Evolutionary conservation across 2,329 filamentous ascomycete species (phyloP).

Genomic region (Talaromyces amestolkiae): DNA sequence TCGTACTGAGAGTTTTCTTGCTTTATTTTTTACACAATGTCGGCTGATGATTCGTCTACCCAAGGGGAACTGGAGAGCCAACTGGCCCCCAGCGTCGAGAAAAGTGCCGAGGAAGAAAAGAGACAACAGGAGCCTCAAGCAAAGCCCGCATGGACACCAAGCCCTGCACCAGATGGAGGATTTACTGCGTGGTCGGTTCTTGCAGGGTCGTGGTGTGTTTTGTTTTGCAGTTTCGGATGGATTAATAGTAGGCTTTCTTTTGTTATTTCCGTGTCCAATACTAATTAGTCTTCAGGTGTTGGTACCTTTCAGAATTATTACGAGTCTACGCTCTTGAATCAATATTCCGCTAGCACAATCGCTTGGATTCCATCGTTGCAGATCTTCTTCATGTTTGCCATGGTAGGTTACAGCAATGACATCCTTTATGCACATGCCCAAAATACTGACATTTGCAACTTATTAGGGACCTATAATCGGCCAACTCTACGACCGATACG

Average conservation of each 20-base stretch:
- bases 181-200: constrained; percentile 3
- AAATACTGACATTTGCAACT: neutral
- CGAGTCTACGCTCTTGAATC: constrained; percentile 45
- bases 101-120: neutral
- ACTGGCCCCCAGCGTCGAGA: neutral
- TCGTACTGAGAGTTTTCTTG: neutral
- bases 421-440: no score
- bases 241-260: constrained; percentile 42
- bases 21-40: neutral
- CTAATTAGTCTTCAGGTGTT: constrained; percentile 30
- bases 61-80: neutral
- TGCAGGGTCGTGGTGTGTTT: constrained; percentile 22
- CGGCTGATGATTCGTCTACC: neutral
- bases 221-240: constrained; percentile 43
- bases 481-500: constrained; percentile 60
- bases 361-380: constrained; percentile 61
- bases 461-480: constrained; percentile 45
- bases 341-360: constrained; percentile 53
- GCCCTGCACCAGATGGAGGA: constrained; percentile 8
- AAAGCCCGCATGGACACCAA: neutral
- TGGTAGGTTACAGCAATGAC: constrained; percentile 21
- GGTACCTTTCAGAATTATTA: constrained; percentile 62
- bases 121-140: neutral
- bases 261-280: neutral
- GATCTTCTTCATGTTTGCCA: constrained; percentile 54